phyloP scores from a whole-genome alignment of 139 green algal genomes.

The Chlorella sorokiniana region DNA sequence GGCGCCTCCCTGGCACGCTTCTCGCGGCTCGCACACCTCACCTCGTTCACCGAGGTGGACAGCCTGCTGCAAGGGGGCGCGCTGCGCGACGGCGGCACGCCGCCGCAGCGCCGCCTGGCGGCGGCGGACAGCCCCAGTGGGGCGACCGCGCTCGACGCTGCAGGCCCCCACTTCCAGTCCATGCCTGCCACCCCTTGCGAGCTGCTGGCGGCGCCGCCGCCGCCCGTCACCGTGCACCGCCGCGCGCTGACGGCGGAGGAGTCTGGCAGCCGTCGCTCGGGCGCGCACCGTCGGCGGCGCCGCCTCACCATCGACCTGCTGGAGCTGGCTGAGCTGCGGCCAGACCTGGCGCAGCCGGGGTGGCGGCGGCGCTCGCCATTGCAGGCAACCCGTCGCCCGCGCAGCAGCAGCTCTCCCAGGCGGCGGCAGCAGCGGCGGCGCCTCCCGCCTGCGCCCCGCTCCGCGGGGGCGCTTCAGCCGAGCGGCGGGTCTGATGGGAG shows the following conservation, averaged over 20 bases:
- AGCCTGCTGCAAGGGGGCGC: not conserved
- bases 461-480: not conserved
- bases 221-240: not conserved
- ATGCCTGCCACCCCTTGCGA: conserved; percentile 5
- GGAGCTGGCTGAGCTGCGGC: conserved; percentile 24
- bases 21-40: not conserved
- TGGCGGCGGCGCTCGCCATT: conserved; percentile 30
- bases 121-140: not conserved
- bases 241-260: not conserved
- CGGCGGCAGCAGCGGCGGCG: not conserved
- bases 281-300: not conserved
- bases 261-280: not conserved
- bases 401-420: not conserved
- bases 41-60: not conserved
- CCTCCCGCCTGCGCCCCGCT: not conserved
- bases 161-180: not conserved
- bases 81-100: not conserved
- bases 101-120: not conserved
- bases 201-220: not conserved
- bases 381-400: conserved; percentile 26
- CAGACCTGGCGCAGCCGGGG: conserved; percentile 24
- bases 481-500: not conserved
- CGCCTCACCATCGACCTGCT: conserved; percentile 31
- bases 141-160: not conserved
- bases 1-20: conserved; percentile 1